Evolutionary conservation across 495 filamentous ascomycete species (phyloP).

Genomic region (Astrocystis sublimbata): DNA sequence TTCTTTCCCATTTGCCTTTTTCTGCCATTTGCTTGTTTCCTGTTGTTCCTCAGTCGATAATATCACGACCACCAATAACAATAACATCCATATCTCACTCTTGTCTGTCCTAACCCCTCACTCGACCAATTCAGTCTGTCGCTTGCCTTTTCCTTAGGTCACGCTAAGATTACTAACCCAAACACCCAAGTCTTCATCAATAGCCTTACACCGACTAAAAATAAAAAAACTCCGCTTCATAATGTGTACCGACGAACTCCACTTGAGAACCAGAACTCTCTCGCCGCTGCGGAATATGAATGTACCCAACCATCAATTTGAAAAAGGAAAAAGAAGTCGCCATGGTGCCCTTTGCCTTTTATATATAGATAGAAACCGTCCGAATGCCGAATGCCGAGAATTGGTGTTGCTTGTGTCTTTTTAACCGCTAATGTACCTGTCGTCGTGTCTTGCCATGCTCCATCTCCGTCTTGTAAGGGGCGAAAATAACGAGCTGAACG

Average conservation of each 20-base stretch:
- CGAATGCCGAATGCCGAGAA: slow-evolving; percentile 22
- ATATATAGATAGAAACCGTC: no score
- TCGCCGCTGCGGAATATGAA: slow-evolving; percentile 5
- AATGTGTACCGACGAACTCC: slow-evolving; percentile 17
- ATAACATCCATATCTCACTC: no score
- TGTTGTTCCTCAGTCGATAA: no score
- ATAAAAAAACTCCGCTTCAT: slow-evolving; percentile 15
- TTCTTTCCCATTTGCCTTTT: background rate
- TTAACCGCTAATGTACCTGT: slow-evolving; percentile 6
- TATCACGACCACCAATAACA: no score
- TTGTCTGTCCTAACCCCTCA: no score
- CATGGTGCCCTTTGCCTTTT: slow-evolving; percentile 26
- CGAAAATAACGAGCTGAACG: background rate
- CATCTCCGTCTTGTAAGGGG: background rate
- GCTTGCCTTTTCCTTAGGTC: no score
- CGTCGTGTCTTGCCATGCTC: background rate
- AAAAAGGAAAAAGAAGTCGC: slow-evolving; percentile 27
- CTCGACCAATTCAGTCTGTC: no score
- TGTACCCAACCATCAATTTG: slow-evolving; percentile 20
- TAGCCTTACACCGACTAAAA: slow-evolving; percentile 9
- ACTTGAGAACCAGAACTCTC: slow-evolving; percentile 9
- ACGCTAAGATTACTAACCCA: slow-evolving; percentile 19
- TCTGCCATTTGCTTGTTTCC: background rate
- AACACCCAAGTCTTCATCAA: no score
- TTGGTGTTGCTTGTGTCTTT: slow-evolving; percentile 6